Evolutionary conservation across 306 rosid genomes (phyloP).

Genomic region (Bauhinia variegata): DNA sequence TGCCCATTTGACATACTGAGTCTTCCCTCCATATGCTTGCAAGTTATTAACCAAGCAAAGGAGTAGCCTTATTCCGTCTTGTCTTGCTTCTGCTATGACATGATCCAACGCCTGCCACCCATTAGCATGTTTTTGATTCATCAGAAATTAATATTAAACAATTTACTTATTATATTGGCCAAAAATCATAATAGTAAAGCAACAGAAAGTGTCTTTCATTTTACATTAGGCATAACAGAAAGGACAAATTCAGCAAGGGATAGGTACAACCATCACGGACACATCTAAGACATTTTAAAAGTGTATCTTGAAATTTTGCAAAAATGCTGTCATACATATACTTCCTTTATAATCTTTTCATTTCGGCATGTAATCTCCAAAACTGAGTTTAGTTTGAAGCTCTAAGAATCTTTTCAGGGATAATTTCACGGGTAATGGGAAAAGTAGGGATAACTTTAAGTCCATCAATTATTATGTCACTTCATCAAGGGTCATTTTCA

Average conservation of each 20-base stretch:
- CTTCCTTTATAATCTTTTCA: constrained; percentile 29
- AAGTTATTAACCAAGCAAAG: constrained; percentile 89
- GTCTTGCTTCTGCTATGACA: constrained; percentile 87
- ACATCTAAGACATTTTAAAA: constrained; percentile 3
- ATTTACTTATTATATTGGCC: constrained; percentile 15
- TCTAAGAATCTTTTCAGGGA: constrained; percentile 15
- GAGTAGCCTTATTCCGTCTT: constrained; percentile 80
- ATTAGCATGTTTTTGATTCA: constrained; percentile 27
- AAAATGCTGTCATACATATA: neutral
- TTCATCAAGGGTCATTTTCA: constrained; percentile 1
- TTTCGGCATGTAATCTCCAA: neutral
- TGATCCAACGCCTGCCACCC: constrained; percentile 83
- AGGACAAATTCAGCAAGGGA: constrained; percentile 11
- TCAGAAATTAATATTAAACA: constrained; percentile 29
- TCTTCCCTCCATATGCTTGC: constrained; percentile 95
- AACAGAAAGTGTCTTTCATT: constrained; percentile 1
- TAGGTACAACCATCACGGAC: constrained; percentile 1
- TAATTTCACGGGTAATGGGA: constrained; percentile 1
- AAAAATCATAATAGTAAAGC: constrained; percentile 6
- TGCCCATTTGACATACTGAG: constrained; percentile 97
- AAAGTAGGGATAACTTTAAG: constrained; percentile 9
- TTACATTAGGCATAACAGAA: constrained; percentile 10
- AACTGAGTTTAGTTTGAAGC: neutral
- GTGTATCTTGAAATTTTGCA: constrained; percentile 16
- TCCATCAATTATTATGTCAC: constrained; percentile 9